Base-by-base conservation (phyloP, 192 early-diverging fungal genomes). In the Coemansia interrupta region DNA sequence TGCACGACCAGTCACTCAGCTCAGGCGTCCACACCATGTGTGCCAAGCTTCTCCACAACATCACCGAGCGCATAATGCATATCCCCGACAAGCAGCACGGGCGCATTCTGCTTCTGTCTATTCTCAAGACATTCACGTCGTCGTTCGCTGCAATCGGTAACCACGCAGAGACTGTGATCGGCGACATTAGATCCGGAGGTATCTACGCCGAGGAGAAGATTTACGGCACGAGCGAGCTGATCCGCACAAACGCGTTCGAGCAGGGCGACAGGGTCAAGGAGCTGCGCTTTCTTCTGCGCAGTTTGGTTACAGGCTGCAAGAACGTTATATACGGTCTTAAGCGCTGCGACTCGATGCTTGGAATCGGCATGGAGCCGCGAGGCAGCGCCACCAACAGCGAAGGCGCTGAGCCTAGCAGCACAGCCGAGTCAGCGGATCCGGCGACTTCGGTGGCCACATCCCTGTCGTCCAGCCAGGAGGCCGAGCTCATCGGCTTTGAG, bases 11-110 rank as follows among this genome's bases (percentile, higher is more conserved):
- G 23, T 83, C 84, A n/a, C 83, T 99, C 40, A 86, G 94, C 24
- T 87, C 91, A 0, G 90, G 87, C 54, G 92, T 98, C 38, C 97
- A 97, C 69, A 96, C 93, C 2, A 94, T 98, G 93, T 95, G 94
- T 60, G 88, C 87, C 55, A 98, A 96, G 64, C 76, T 99, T 22
- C 80, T 99, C 14, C 71, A 95, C 40, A 94, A 94, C 65, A 70
- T 97, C 19, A 90, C 94, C 12, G 97, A 98, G 48, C 89, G 86
- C 49, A 87, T 92, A 65, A 82, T 88, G 49, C 84, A 83, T 53
- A 87, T 84, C 48, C 83, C 81, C 12, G 84, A 83, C 57, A 85
- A 87, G 47, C 59, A 53, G n/a, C 62, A 81, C 69, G 89, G 76
- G 26, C 83, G 90, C 42, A 82, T 84, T 14, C 77, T 93, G 46